Evolutionary conservation across 2,329 filamentous ascomycete species (phyloP).

Genomic region (Dothistroma septosporum): DNA sequence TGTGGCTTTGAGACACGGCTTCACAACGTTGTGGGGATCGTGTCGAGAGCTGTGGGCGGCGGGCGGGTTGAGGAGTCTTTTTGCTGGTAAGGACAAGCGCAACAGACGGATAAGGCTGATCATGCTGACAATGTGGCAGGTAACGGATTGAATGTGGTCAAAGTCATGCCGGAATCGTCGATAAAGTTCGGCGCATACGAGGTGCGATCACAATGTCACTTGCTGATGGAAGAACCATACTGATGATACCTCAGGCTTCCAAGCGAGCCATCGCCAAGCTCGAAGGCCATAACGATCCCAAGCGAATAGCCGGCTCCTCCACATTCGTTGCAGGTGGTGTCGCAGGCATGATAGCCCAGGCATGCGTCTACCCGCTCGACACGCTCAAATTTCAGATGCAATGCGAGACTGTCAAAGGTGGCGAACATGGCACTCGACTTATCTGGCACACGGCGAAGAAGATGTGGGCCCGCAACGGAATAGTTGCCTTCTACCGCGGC

Average conservation of each 20-base stretch:
- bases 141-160: constrained; percentile 92
- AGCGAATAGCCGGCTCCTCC: constrained; percentile 72
- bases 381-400: constrained; percentile 83
- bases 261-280: constrained; percentile 81
- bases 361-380: constrained; percentile 91
- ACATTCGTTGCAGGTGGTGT: constrained; percentile 89
- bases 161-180: constrained; percentile 97
- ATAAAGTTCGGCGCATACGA: constrained; percentile 99
- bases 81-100: constrained; percentile 66
- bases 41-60: constrained; percentile 75
- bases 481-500: constrained; percentile 80
- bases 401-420: constrained; percentile 85
- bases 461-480: constrained; percentile 74
- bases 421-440: constrained; percentile 75
- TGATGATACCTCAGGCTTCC: constrained; percentile 54
- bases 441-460: constrained; percentile 78
- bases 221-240: constrained; percentile 1
- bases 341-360: constrained; percentile 91
- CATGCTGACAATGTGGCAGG: constrained; percentile 49
- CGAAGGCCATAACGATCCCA: constrained; percentile 82
- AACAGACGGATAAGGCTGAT: neutral
- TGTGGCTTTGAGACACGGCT: constrained; percentile 61
- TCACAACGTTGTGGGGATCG: constrained; percentile 67
- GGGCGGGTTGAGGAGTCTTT: constrained; percentile 83
- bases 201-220: constrained; percentile 39